phyloP scores from a whole-genome alignment of 352 stramenopile species.

The Phytophthora cactorum region DNA sequence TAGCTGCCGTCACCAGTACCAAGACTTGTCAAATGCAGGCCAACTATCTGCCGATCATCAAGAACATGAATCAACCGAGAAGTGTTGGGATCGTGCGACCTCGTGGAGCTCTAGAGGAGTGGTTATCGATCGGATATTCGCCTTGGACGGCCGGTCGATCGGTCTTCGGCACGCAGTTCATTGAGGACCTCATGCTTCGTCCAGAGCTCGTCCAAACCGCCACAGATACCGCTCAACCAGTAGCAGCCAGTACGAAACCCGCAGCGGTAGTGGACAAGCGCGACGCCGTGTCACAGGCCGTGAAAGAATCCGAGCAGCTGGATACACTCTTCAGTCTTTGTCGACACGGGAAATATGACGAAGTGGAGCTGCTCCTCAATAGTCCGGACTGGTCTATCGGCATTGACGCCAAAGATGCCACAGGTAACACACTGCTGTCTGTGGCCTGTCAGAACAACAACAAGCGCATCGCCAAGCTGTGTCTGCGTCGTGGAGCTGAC shows the following conservation, averaged over 20 bases:
- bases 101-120: slow-evolving; percentile 86
- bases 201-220: slow-evolving; percentile 51
- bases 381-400: slow-evolving; percentile 90
- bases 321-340: slow-evolving; percentile 91
- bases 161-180: slow-evolving; percentile 69
- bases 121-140: slow-evolving; percentile 90
- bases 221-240: not conserved
- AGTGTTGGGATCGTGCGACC: slow-evolving; percentile 91
- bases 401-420: slow-evolving; percentile 93
- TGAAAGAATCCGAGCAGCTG: slow-evolving; percentile 90
- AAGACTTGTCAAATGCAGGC: slow-evolving; percentile 83
- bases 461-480: slow-evolving; percentile 96
- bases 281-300: slow-evolving; percentile 79
- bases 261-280: slow-evolving; percentile 48
- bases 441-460: slow-evolving; percentile 96
- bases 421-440: slow-evolving; percentile 94
- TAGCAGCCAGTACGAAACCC: not conserved
- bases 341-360: slow-evolving; percentile 91
- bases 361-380: slow-evolving; percentile 86
- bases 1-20: slow-evolving; percentile 64
- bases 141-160: slow-evolving; percentile 88
- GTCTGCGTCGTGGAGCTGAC: slow-evolving; percentile 90
- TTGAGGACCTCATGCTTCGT: slow-evolving; percentile 64
- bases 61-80: slow-evolving; percentile 85
- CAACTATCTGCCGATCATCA: slow-evolving; percentile 78